Conservation (phyloP, 78 protist genomes). For the Corallochytrium limacisporum region DNA sequence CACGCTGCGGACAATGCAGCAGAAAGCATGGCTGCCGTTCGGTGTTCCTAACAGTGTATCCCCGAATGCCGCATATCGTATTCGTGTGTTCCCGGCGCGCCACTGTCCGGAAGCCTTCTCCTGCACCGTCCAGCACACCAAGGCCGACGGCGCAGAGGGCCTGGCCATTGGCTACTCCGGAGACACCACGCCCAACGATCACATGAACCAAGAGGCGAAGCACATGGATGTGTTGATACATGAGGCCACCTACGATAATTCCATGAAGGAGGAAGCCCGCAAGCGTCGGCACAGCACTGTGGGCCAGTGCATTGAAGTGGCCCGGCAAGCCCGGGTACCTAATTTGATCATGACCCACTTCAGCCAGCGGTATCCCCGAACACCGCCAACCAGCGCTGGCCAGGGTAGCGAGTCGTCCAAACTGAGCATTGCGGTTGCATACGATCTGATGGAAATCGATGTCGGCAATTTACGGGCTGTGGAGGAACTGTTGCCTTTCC, state of each 20-base stretch:
- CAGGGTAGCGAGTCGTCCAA: too few species aligned
- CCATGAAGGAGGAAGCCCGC: conserved; percentile 40
- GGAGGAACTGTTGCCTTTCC: too few species aligned
- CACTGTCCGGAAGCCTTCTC: not conserved
- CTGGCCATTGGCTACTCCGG: conserved; percentile 50
- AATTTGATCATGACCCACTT: conserved; percentile 56
- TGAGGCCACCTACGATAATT: conserved; percentile 89
- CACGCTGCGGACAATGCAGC: not conserved
- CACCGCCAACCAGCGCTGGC: not conserved
- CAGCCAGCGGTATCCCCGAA: conserved; percentile 59
- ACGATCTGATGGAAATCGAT: not conserved
- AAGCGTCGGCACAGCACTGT: conserved; percentile 30
- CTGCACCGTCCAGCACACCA: not conserved
- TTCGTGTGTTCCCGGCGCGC: not conserved
- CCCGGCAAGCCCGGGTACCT: not conserved
- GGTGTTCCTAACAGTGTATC: not conserved
- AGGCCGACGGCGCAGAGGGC: not conserved
- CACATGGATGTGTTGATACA: conserved; percentile 60
- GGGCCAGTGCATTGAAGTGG: not conserved
- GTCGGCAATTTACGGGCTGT: too few species aligned
- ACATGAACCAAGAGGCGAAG: conserved; percentile 18
- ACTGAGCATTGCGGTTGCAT: not conserved
- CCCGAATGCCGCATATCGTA: not conserved
- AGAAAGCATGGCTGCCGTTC: not conserved
- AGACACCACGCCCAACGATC: conserved; percentile 73